Evolutionary conservation across 2,329 filamentous ascomycete species (phyloP), one percentile per base, ranked within the genome.

Genomic region (Ramularia collo-cygni): DNA sequence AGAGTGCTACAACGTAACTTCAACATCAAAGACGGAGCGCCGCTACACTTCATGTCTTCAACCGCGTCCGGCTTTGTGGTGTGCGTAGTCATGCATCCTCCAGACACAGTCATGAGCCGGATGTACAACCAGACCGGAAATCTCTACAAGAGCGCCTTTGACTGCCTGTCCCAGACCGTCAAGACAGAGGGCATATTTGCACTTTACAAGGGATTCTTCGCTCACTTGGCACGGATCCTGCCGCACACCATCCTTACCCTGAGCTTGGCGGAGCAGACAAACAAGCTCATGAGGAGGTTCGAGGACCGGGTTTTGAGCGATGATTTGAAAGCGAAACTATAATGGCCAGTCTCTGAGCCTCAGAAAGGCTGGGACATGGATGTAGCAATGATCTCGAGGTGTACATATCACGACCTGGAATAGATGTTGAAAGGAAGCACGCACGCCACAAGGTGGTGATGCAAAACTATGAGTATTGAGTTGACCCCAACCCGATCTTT

Each of bases 61-160:
- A 81, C 90, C 4, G 81, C 79, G 27, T 95, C 87, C 57, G 92
- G 92, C 1, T 95, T 98, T 57, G 92, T 95, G 9, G 92, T 98
- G 13, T 98, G 92, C 69, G 86, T 85, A 54, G 81, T 96, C 49
- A 98, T 98, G 92, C 92, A 98, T 59, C 92, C 92, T 38, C 92
- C 92, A 76, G 92, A 98, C 64, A 98, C 92, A 4, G 85, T 98
- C 67, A 98, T 98, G 92, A 92, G 87, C 47, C 83, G 92, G 48
- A 82, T 98, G 72, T 98, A 98, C 73, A 98, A 98, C 70, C 92
- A 98, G 64, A 94, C 89, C 47, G 92, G 92, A 37, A 94, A 95
- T 61, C 75, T 98, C n/a, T 98, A 98, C 72, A 81, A 76, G 53
- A 85, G 89, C 43, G 86, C 93, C 4, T 85, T 94, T 48, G 92